phyloP scores from a whole-genome alignment of 768 basidiomycete species.

The Suillus subaureus region DNA sequence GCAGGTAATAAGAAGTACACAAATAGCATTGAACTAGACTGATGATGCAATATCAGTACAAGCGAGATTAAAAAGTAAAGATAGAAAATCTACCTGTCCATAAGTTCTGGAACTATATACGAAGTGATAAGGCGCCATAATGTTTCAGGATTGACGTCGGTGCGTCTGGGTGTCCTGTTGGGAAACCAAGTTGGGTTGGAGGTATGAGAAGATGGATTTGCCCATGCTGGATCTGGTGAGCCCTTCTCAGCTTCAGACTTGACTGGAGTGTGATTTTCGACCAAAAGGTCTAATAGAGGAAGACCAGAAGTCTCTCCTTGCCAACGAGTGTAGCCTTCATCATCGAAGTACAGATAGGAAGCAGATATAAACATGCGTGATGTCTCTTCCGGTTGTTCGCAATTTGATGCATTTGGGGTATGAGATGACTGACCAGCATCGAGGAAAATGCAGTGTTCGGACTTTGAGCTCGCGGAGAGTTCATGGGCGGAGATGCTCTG shows the following conservation, averaged over 20 bases:
- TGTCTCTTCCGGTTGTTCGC: slow-evolving; percentile 57
- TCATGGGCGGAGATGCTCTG: slow-evolving; percentile 44
- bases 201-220: slow-evolving; percentile 36
- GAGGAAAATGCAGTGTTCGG: slow-evolving; percentile 44
- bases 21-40: slow-evolving; percentile 84
- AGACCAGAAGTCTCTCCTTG: slow-evolving; percentile 93
- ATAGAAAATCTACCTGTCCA: slow-evolving; percentile 75
- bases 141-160: slow-evolving; percentile 84
- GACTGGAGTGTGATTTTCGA: slow-evolving; percentile 62
- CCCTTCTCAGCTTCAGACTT: slow-evolving; percentile 35
- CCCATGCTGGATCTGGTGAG: slow-evolving; percentile 29
- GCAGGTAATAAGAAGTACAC: slow-evolving; percentile 90
- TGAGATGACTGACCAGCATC: slow-evolving; percentile 37
- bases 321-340: slow-evolving; percentile 87
- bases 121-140: slow-evolving; percentile 88
- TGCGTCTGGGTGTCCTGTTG: slow-evolving; percentile 70
- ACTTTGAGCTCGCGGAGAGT: slow-evolving; percentile 48
- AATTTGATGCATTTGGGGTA: slow-evolving; percentile 21
- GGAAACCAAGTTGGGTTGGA: slow-evolving; percentile 75
- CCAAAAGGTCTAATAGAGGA: slow-evolving; percentile 81
- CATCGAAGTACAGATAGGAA: slow-evolving; percentile 85
- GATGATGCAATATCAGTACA: slow-evolving; percentile 18
- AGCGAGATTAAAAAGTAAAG: slow-evolving; percentile 9
- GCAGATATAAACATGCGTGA: slow-evolving; percentile 69
- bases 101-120: slow-evolving; percentile 83